Base-by-base conservation (phyloP, 768 basidiomycete species). In the Termitomyces sp. region DNA sequence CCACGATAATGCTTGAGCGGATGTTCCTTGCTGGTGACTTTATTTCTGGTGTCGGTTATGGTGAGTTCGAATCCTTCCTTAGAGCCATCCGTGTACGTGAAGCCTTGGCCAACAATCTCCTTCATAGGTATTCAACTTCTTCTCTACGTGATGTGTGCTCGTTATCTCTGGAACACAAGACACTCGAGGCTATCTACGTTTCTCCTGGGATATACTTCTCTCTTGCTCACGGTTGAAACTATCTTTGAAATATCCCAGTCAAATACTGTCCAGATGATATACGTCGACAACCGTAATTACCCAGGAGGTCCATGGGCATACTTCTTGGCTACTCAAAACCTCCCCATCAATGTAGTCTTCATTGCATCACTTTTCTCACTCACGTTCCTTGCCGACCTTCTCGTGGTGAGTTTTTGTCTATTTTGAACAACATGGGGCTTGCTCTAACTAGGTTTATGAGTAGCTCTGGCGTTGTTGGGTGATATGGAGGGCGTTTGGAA, bases 391-490 rank as follows among this genome's bases (percentile, higher is more conserved):
- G 71, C 69, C 16, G 76, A 78, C 53, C 57, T 75, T 10, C 68
- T 80, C 5, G 70, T 78, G 61, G 76, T 76, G 52, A 60, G 73
- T 48, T 20, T 29, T 35, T 39, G 29, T 31, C 10, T n/a, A 31
- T 41, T 20, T n/a, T 54, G 22, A 20, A 44, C 16, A n/a, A 40
- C 20, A 32, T 27, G 16, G 20, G n/a, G 13, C 49, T 50, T 12
- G 18, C 18, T 18, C 39, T 41, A n/a, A 51, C 20, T 31, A 29
- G n/a, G 5, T 27, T 23, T 12, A 5, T 27, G 44, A 16, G 11
- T 56, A 76, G 77, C 62, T 79, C 29, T 79, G 76, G 76, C 66
- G 77, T 18, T 79, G 78, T 57, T 76, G 72, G 68, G 70, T 78
- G 13, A 76, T 79, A 22, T 79, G 77, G 74, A 64, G 66, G 35